Conservation (phyloP, 495 filamentous ascomycete species). For the Penicillium macrosclerotiorum region DNA sequence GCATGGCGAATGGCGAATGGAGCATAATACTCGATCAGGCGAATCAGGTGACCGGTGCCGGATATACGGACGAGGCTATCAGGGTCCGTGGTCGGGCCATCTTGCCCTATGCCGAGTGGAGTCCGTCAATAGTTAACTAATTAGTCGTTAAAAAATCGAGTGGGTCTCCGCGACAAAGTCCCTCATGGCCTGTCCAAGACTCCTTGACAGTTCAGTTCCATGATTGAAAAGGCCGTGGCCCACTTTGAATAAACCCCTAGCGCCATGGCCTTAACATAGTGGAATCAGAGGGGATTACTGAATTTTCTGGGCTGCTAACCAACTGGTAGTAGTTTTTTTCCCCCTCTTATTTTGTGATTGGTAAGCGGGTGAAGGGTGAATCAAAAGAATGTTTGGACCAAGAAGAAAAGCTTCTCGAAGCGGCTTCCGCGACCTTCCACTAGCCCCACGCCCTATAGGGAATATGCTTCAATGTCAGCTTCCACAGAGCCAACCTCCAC, state of each 20-base stretch:
- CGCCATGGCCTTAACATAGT: constrained; percentile 14
- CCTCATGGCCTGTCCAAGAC: neutral
- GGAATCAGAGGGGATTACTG: too few relatives aligned
- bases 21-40: constrained; percentile 14
- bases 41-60: constrained; percentile 9
- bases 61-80: constrained; percentile 11
- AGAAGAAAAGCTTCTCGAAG: constrained; percentile 11
- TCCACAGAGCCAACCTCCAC: neutral
- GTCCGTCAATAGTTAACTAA: neutral
- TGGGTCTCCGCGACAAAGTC: neutral
- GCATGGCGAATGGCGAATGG: neutral
- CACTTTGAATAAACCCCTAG: too few relatives aligned
- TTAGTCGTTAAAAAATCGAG: neutral
- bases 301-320: too few relatives aligned
- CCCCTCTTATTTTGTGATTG: too few relatives aligned
- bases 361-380: too few relatives aligned
- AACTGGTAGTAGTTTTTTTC: too few relatives aligned
- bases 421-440: constrained; percentile 3
- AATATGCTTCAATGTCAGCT: neutral
- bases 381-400: too few relatives aligned
- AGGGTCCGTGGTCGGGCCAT: constrained; percentile 10
- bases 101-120: constrained; percentile 2
- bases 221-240: constrained; percentile 3
- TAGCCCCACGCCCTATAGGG: neutral
- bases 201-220: constrained; percentile 8